Evolutionary conservation across 2,329 filamentous ascomycete genomes (phyloP), one percentile per base, ranked within the genome.

Genomic region (Cladophialophora exuberans): DNA sequence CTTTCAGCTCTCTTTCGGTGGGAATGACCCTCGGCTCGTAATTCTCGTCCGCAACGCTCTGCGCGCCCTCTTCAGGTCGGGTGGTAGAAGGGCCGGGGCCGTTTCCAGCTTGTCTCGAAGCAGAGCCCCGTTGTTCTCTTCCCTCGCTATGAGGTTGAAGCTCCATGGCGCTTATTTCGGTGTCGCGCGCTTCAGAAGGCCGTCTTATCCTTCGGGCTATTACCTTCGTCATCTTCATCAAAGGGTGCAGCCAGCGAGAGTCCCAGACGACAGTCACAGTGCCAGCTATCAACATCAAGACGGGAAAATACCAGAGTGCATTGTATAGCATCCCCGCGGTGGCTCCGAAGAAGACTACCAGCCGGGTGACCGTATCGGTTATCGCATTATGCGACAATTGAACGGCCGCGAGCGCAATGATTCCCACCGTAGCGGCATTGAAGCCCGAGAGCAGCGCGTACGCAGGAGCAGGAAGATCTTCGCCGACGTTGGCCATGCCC

Each of bases 301-400:
- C 64, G 0, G 88, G 88, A 36, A 89, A 90, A 61, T 88, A 91
- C 87, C 87, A 91, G 0, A 90, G 70, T 0, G 85, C 82, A 45
- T 84, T 88, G 63, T 90, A 90, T 43, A 87, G 75, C 62, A 90
- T 71, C 0, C 87, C 88, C 0, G 85, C 86, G 6, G 79, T 76
- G 1, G 76, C 87, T 3, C 81, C 80, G 6, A 86, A 63, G 11
- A 89, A 85, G 0, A 90, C 83, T 1, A 90, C 62, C 0, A 85
- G 71, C 1, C 87, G 73, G 0, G 86, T 85, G 2, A 88, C 42
- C 15, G 75, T 74, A 64, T 90, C 86, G 0, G 80, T 85, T 50
- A 90, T 85, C 0, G 86, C 81, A 61, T 88, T 89, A 17, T 84
- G 57, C 52, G 48, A 54, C 39, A 51, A 31, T 62, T 76, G 73